These are phyloP conservation scores for Pichia sporocuriosa DNA, from an alignment of 805 yeast species.

Conservation along the genomic window DNA sequence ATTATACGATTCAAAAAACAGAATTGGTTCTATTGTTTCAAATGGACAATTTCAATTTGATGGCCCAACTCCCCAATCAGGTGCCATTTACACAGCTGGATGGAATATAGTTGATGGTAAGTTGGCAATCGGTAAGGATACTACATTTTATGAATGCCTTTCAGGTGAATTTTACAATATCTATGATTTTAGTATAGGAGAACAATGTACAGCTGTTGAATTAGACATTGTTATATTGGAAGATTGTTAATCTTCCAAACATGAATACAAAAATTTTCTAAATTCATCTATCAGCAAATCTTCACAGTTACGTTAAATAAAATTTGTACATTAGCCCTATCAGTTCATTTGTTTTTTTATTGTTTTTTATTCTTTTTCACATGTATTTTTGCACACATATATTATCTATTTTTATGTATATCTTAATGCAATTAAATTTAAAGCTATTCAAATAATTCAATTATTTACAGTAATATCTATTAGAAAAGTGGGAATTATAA, in stretches of 20 bases:
- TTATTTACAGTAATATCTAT: no score
- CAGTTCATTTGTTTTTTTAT: no score
- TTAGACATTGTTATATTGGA: constrained; percentile 54
- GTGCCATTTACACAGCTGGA: constrained; percentile 59
- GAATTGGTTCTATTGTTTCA: constrained; percentile 75
- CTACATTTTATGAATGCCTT: constrained; percentile 65
- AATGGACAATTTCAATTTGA: constrained; percentile 78
- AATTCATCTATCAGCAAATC: no score
- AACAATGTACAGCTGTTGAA: constrained; percentile 57
- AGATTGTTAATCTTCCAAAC: constrained; percentile 33
- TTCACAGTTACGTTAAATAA: no score
- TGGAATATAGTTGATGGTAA: constrained; percentile 55
- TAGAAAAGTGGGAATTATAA: no score
- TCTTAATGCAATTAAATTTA: no score
- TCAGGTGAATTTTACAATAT: constrained; percentile 76
- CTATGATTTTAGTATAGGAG: constrained; percentile 57
- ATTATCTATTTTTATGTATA: no score
- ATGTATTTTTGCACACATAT: no score
- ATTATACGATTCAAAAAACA: constrained; percentile 52
- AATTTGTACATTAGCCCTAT: no score
- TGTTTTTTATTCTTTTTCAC: no score
- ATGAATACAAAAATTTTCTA: no score
- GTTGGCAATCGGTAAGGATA: constrained; percentile 57
- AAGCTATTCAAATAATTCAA: no score
- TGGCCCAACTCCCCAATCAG: constrained; percentile 80